These are phyloP conservation scores for Aureobasidium sp. DNA, from an alignment of 2,329 filamentous ascomycete genomes.

Conservation along the genomic window DNA sequence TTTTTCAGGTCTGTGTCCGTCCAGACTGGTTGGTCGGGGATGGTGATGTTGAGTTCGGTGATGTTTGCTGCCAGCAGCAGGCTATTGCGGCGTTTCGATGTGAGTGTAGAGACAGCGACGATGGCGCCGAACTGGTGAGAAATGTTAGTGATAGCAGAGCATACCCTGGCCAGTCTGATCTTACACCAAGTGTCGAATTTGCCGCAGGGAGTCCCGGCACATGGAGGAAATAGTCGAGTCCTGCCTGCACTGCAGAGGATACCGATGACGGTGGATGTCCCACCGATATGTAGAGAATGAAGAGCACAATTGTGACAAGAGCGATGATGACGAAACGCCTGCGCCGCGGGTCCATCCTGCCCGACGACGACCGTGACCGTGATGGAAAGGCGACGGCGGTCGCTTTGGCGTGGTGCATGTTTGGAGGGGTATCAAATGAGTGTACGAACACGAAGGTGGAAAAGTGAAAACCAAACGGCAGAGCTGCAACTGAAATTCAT, in stretches of 20 bases:
- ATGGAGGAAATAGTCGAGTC: constrained; percentile 6
- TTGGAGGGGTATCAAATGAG: not conserved
- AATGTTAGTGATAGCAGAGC: not conserved
- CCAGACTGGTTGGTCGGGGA: constrained; percentile 34
- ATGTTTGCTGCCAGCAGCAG: constrained; percentile 34
- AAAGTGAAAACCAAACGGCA: constrained; percentile 6
- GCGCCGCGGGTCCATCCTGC: not conserved
- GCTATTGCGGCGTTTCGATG: constrained; percentile 29
- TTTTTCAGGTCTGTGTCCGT: constrained; percentile 28
- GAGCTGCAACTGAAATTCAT: not conserved
- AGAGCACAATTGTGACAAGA: not conserved
- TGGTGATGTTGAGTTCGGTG: constrained; percentile 32
- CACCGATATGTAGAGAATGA: constrained; percentile 1
- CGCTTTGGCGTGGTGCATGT: constrained; percentile 5
- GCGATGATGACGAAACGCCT: not conserved
- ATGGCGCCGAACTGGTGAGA: constrained; percentile 31
- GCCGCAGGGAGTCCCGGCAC: constrained; percentile 14
- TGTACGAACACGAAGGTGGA: constrained; percentile 6
- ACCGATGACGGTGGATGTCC: not conserved
- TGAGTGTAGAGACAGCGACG: constrained; percentile 31
- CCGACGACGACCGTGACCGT: not conserved
- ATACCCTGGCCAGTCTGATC: not conserved
- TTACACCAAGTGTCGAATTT: constrained; percentile 20
- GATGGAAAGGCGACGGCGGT: not conserved
- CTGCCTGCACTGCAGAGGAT: constrained; percentile 1